Base-by-base conservation (phyloP, 306 rosid species). In the Cucurbita argyrosperma region DNA sequence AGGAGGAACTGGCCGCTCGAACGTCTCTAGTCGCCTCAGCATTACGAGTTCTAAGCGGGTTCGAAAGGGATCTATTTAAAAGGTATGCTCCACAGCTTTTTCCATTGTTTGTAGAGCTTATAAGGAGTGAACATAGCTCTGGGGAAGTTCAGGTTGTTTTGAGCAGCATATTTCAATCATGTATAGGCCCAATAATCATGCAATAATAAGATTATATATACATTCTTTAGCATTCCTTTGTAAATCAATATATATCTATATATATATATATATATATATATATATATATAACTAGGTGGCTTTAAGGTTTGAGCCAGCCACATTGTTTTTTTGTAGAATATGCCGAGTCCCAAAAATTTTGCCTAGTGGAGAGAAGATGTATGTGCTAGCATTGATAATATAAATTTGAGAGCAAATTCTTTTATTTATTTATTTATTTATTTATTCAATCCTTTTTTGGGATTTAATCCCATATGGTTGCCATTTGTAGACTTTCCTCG, bases 1-100 rank as follows among this genome's bases (percentile, higher is more conserved):
- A 91, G 82, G 97, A 94, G 68, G 99, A 94, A 79, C 76, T 94
- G 73, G 97, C 95, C 4, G 86, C 99, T 61, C 79, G 99, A 78
- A 88, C 91, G 8, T 79, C 90, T 70, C 74, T 91, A 60, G 89
- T 86, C n/a, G 83, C 89, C 78, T 88, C 89, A 8, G 96, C 97
- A 0, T 80, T 91, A 84, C 87, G 76, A 76, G 96, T 83, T 57
- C 83, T 89, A 82, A 71, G 74, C 64, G 85, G 82, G 80, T 79
- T 88, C 77, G 82, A 83, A 71, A 87, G 74, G 79, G 90, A 82
- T 55, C 83, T 90, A 23, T 89, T 91, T 76, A 85, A 79, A 80
- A 87, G 88, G 88, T 83, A 87, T 55, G 80, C 82, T 59, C 84
- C 91, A 1, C 87, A 76, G 77, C 80, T 94, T 85, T 91, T 89